phyloP scores from a whole-genome alignment of 2,329 filamentous ascomycete species.

The Fusarium sacchari region DNA sequence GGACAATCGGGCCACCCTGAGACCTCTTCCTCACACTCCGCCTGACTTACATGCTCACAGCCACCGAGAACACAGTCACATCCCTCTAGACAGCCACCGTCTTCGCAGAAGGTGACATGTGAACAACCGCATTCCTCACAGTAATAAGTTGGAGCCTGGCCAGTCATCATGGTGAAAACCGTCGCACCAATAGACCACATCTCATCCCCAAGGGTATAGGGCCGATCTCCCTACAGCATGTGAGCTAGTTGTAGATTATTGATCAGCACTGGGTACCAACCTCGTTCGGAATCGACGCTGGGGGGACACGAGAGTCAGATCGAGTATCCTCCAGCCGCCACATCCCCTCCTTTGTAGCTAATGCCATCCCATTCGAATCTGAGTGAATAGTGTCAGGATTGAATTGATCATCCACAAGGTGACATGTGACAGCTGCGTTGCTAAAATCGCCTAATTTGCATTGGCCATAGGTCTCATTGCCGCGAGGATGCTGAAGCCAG shows the following conservation, averaged over 20 bases:
- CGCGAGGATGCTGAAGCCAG: conserved; percentile 60
- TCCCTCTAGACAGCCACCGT: conserved; percentile 44
- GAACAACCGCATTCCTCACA: conserved; percentile 39
- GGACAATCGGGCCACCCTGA: conserved; percentile 23
- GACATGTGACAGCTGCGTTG: conserved; percentile 53
- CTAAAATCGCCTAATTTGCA: conserved; percentile 64
- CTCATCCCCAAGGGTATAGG: conserved; percentile 52
- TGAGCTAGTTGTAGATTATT: neutral
- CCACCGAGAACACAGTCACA: conserved; percentile 41
- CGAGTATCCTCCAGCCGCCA: conserved; percentile 17
- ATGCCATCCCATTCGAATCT: conserved; percentile 5
- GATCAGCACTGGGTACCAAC: neutral
- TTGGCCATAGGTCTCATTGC: conserved; percentile 60
- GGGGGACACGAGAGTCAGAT: neutral
- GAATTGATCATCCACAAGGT: conserved; percentile 30
- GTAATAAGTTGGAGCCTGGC: conserved; percentile 18
- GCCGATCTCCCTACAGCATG: conserved; percentile 40
- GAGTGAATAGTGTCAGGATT: neutral
- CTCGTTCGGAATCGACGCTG: conserved; percentile 8
- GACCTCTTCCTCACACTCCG: conserved; percentile 13
- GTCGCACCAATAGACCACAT: conserved; percentile 51
- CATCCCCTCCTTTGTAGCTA: conserved; percentile 26
- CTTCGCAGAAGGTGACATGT: conserved; percentile 45
- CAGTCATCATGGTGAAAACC: conserved; percentile 56
- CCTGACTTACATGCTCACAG: conserved; percentile 23